A percentile compares a stretch with the other conserved stretches of the same genome.
These are phyloP conservation scores for Postia placenta DNA, from an alignment of 768 basidiomycete genomes.

Conservation along the genomic window DNA sequence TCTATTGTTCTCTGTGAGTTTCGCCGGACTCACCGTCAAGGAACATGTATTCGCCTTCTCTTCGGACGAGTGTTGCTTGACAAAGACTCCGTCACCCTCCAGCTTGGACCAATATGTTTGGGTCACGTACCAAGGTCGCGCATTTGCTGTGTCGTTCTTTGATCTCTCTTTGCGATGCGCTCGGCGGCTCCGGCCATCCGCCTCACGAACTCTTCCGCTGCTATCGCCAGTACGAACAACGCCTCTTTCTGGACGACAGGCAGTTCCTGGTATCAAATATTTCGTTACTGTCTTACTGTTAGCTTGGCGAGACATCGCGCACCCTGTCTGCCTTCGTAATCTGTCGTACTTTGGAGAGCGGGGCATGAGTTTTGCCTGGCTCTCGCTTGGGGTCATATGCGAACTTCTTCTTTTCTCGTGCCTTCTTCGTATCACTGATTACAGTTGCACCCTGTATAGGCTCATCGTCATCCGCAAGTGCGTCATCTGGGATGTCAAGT, in stretches of 20 bases:
- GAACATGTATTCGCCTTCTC: slow-evolving; percentile 72
- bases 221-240: slow-evolving; percentile 70
- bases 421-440: not conserved
- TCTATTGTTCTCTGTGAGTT: not conserved
- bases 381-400: slow-evolving; percentile 22
- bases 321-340: slow-evolving; percentile 87
- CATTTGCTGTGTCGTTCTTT: slow-evolving; percentile 68
- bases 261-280: slow-evolving; percentile 52
- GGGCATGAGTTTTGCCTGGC: slow-evolving; percentile 68
- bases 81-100: not conserved
- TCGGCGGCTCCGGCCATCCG: slow-evolving; percentile 68
- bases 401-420: not conserved
- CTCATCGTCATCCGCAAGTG: not conserved
- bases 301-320: not conserved
- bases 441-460: not conserved
- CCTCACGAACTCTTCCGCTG: slow-evolving; percentile 86
- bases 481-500: not conserved
- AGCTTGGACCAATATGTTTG: not conserved
- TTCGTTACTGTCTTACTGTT: no score
- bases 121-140: slow-evolving; percentile 64
- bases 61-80: slow-evolving; percentile 51
- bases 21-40: slow-evolving; percentile 51
- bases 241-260: slow-evolving; percentile 75
- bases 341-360: slow-evolving; percentile 72
- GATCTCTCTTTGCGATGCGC: slow-evolving; percentile 62